Evolutionary conservation across 2,329 filamentous ascomycete genomes (phyloP).

Genomic region (Clonostachys solani): DNA sequence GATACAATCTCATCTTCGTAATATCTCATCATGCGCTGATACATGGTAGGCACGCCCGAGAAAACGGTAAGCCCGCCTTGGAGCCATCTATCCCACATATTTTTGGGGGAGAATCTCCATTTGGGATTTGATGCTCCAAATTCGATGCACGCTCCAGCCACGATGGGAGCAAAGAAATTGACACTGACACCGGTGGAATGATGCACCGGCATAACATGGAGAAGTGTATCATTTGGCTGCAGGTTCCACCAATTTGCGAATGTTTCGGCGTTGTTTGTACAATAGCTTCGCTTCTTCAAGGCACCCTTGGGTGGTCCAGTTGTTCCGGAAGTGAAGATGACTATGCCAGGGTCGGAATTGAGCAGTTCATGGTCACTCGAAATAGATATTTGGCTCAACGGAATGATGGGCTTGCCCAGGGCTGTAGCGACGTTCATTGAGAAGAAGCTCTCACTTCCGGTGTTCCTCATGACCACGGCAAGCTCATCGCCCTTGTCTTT

Average conservation of each 20-base stretch:
- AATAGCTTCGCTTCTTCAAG: background rate
- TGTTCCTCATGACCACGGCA: background rate
- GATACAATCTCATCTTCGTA: background rate
- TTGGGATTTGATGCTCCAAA: background rate
- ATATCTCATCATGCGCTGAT: slow-evolving; percentile 1
- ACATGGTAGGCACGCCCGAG: slow-evolving; percentile 1
- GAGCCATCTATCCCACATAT: slow-evolving; percentile 1
- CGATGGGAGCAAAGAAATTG: background rate
- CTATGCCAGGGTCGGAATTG: background rate
- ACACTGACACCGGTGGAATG: background rate
- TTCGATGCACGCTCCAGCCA: background rate
- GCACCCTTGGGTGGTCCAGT: slow-evolving; percentile 42
- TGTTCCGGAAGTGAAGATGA: slow-evolving; percentile 44
- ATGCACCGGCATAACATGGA: slow-evolving; percentile 1
- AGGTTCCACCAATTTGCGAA: background rate
- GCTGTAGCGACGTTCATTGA: background rate
- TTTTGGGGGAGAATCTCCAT: background rate
- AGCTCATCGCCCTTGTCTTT: background rate
- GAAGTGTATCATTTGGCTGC: background rate
- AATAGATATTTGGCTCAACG: background rate
- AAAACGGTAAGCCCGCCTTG: background rate
- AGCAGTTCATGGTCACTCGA: background rate
- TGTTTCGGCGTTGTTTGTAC: background rate
- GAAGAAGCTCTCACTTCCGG: background rate
- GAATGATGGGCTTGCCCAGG: background rate